Conservation (phyloP, 371 early-diverging fungal genomes). For the Coemansia sp. region DNA sequence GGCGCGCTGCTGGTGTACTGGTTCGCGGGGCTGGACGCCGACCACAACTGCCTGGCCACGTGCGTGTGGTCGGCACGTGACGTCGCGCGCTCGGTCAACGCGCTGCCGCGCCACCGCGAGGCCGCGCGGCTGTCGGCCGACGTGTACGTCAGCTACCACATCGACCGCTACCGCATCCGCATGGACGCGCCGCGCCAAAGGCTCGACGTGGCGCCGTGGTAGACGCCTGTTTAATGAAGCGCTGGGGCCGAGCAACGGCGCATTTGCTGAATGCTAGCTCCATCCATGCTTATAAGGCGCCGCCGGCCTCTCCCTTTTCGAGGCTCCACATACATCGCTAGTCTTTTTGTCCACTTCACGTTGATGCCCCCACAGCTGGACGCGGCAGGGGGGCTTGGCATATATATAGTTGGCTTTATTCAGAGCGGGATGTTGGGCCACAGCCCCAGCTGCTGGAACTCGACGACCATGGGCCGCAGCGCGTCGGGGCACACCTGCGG, state of each 20-base stretch:
- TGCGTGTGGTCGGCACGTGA: slow-evolving; percentile 41
- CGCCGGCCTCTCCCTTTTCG: too few species aligned
- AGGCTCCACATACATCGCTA: too few species aligned
- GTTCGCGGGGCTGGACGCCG: slow-evolving; percentile 34
- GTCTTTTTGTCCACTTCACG: too few species aligned
- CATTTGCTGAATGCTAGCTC: background rate
- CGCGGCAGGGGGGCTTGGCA: too few species aligned
- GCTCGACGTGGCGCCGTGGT: slow-evolving; percentile 18
- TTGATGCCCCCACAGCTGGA: too few species aligned
- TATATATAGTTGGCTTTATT: background rate
- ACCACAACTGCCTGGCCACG: slow-evolving; percentile 43
- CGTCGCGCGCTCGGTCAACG: slow-evolving; percentile 30
- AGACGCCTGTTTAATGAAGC: background rate
- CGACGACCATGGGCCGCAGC: slow-evolving; percentile 23
- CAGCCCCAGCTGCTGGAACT: slow-evolving; percentile 37
- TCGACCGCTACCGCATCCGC: slow-evolving; percentile 28
- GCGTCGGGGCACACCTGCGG: slow-evolving; percentile 13
- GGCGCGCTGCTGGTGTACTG: slow-evolving; percentile 39
- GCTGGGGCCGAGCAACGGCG: too few species aligned
- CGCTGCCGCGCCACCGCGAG: slow-evolving; percentile 25
- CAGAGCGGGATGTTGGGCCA: slow-evolving; percentile 31
- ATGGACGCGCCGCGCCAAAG: slow-evolving; percentile 1
- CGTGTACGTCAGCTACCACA: slow-evolving; percentile 35
- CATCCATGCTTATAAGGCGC: too few species aligned
- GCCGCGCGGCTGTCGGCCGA: slow-evolving; percentile 35